Conservation (phyloP, 257 asterid genomes). For the Petunia axillaris region DNA sequence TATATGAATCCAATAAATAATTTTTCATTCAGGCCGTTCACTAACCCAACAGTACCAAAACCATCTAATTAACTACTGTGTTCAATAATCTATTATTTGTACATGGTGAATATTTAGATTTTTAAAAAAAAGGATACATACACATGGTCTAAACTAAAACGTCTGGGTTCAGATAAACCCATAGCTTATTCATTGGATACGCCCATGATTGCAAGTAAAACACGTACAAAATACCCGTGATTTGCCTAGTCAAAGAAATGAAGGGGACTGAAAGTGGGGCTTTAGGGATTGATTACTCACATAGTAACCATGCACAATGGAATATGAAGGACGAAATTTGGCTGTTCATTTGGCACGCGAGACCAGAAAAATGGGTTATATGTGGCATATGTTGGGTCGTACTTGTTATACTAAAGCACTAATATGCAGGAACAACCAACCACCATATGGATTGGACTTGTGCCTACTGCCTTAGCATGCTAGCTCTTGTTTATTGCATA, state of each 20-base stretch:
- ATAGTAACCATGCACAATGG: slow-evolving; percentile 9
- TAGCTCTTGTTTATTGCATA: not conserved
- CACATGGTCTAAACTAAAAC: not conserved
- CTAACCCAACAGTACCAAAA: not conserved
- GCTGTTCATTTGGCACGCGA: slow-evolving; percentile 38
- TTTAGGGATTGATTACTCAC: not conserved
- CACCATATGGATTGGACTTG: not conserved
- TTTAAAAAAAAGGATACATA: not conserved
- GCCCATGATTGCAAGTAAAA: not conserved
- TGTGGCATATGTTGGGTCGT: slow-evolving; percentile 21
- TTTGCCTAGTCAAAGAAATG: not conserved
- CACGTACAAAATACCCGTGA: no score
- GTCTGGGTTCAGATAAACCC: not conserved
- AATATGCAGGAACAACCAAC: not conserved
- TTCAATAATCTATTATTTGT: not conserved
- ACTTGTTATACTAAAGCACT: not conserved
- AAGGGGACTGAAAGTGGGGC: not conserved
- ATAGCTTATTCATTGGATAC: not conserved
- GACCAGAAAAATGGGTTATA: slow-evolving; percentile 9
- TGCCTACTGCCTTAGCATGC: not conserved
- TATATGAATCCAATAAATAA: no score
- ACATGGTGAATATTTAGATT: not conserved
- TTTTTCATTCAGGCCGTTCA: no score
- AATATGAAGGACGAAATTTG: slow-evolving; percentile 22
- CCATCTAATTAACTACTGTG: not conserved